These are phyloP conservation scores for Porphyrellus cyaneotinctus DNA, from an alignment of 768 basidiomycete genomes.

Conservation along the genomic window DNA sequence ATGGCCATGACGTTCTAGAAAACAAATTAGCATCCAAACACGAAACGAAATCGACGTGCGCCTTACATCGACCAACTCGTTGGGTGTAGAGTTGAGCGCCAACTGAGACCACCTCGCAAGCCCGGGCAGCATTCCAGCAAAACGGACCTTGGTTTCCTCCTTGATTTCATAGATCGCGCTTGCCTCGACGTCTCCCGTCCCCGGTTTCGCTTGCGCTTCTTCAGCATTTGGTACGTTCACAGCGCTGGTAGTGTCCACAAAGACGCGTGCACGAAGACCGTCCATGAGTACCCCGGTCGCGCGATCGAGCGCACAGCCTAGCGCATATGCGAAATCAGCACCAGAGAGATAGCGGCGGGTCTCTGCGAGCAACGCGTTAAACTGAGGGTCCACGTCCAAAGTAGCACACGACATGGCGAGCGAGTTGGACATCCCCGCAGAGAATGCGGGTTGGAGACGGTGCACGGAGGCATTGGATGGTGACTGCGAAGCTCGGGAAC, in stretches of 20 bases:
- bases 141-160: constrained; percentile 51
- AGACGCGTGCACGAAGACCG: constrained; percentile 63
- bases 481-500: constrained; percentile 29
- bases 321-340: constrained; percentile 64
- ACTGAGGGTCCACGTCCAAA: constrained; percentile 33
- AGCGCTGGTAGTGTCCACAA: constrained; percentile 33
- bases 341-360: constrained; percentile 60
- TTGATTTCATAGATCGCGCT: background rate
- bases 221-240: constrained; percentile 7
- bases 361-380: constrained; percentile 64
- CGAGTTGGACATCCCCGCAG: background rate
- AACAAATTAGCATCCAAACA: background rate
- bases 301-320: constrained; percentile 69
- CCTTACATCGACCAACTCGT: constrained; percentile 79
- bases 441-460: constrained; percentile 8
- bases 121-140: constrained; percentile 79
- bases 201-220: constrained; percentile 8
- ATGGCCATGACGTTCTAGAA: constrained; percentile 55
- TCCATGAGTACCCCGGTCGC: constrained; percentile 62
- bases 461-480: constrained; percentile 19
- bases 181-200: constrained; percentile 18
- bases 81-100: constrained; percentile 65
- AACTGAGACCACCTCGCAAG: constrained; percentile 74
- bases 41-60: constrained; percentile 10
- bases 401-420: constrained; percentile 5